Percentiles rank a stretch among this genome's conserved stretches.
Evolutionary conservation across 441 rosid species (phyloP).

Genomic region (Capsella rubella): DNA sequence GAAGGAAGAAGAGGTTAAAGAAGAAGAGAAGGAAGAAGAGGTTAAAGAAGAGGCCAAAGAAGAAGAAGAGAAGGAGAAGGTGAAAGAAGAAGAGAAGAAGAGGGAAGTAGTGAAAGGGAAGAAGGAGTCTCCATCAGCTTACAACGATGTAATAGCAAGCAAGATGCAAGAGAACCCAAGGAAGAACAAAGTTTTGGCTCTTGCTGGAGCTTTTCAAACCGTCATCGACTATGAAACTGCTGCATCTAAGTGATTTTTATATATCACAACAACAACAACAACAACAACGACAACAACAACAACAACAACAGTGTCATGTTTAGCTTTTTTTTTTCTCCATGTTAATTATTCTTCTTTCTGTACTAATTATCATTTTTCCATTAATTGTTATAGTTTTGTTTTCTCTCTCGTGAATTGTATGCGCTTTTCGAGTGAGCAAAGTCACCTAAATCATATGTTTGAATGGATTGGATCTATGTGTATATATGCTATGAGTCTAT

Average conservation of each 20-base stretch:
- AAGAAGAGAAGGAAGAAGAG: constrained; percentile 34
- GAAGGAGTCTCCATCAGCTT: constrained; percentile 55
- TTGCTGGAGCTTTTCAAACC: constrained; percentile 90
- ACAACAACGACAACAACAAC: constrained; percentile 11
- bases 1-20: constrained; percentile 4
- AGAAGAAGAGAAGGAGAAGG: constrained; percentile 16
- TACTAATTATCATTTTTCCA: constrained; percentile 21
- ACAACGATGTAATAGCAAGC: constrained; percentile 80
- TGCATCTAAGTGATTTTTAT: constrained; percentile 47
- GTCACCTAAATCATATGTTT: constrained; percentile 32
- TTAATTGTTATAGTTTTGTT: constrained; percentile 24
- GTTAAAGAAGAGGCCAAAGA: not conserved
- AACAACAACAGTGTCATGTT: constrained; percentile 14
- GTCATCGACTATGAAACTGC: constrained; percentile 77
- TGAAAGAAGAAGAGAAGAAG: constrained; percentile 31
- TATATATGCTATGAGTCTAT: not conserved
- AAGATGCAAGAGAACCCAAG: constrained; percentile 61
- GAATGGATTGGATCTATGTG: constrained; percentile 31
- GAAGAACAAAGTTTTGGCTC: constrained; percentile 82
- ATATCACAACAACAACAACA: constrained; percentile 1
- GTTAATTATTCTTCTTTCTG: not conserved
- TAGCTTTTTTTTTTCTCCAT: constrained; percentile 17
- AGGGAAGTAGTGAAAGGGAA: constrained; percentile 35
- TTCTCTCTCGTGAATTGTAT: constrained; percentile 36
- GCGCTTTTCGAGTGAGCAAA: constrained; percentile 41